Evolutionary conservation across 139 green algal species (phyloP).

Genomic region (Chlamydomonas eustigma): DNA sequence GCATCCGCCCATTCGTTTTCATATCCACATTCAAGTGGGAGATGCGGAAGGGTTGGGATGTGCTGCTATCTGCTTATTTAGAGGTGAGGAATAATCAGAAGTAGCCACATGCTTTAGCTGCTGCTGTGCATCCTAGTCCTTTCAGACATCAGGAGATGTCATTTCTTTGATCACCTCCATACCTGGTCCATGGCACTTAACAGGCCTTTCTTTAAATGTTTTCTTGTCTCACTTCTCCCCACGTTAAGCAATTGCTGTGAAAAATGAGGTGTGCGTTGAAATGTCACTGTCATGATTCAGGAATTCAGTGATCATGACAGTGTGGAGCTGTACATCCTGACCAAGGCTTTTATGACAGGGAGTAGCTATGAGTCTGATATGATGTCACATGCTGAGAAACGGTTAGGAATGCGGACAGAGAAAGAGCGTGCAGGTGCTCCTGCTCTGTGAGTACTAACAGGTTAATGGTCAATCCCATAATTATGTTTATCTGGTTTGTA

Average conservation of each 20-base stretch:
- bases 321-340: constrained; percentile 51
- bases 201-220: too few relatives aligned
- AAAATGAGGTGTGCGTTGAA: too few relatives aligned
- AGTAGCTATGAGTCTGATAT: neutral
- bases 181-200: too few relatives aligned
- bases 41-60: constrained; percentile 52
- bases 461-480: too few relatives aligned
- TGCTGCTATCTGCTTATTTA: constrained; percentile 45
- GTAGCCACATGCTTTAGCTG: too few relatives aligned
- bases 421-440: neutral
- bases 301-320: constrained; percentile 35
- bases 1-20: constrained; percentile 38
- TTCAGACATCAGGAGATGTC: too few relatives aligned
- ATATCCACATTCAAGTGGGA: constrained; percentile 73
- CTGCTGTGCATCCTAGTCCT: too few relatives aligned
- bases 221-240: too few relatives aligned
- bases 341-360: constrained; percentile 38
- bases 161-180: too few relatives aligned
- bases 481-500: too few relatives aligned
- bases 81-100: neutral
- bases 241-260: too few relatives aligned
- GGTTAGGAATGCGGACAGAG: neutral
- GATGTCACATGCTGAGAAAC: neutral
- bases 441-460: neutral
- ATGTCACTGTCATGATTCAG: too few relatives aligned